Percentiles rank a stretch among this genome's conserved stretches.
phyloP scores from a whole-genome alignment of 805 yeast species.

The Pichia manshurica region DNA sequence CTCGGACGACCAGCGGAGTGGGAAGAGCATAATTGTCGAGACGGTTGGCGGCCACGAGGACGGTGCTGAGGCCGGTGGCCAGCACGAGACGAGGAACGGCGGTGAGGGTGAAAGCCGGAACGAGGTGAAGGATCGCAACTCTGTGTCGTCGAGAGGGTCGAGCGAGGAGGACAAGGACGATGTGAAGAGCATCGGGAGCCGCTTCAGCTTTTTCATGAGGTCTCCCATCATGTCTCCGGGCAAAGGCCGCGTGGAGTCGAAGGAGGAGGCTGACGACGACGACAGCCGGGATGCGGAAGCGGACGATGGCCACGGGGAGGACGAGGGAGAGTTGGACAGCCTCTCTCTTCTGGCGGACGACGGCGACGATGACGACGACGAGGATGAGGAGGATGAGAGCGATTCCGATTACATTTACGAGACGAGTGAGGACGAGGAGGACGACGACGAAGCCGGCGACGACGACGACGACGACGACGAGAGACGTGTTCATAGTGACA shows the following conservation, averaged over 20 bases:
- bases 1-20: too few relatives aligned
- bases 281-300: background rate
- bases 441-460: conserved; percentile 18
- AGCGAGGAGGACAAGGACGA: conserved; percentile 1
- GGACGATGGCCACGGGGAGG: background rate
- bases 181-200: conserved; percentile 5
- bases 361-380: conserved; percentile 20
- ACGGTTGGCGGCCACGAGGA: too few relatives aligned
- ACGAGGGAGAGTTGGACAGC: background rate
- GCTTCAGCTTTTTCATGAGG: conserved; percentile 8
- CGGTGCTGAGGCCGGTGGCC: too few relatives aligned
- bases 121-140: too few relatives aligned
- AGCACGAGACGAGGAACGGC: too few relatives aligned
- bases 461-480: conserved; percentile 9
- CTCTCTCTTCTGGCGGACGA: conserved; percentile 14
- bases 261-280: background rate
- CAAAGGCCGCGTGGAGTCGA: background rate
- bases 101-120: too few relatives aligned
- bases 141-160: background rate
- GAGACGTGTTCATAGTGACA: background rate
- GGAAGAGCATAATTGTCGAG: too few relatives aligned
- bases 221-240: conserved; percentile 9
- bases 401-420: conserved; percentile 14
- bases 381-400: conserved; percentile 13
- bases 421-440: conserved; percentile 18